phyloP scores from a whole-genome alignment of 768 basidiomycete species.

The Chalciporus piperatus region DNA sequence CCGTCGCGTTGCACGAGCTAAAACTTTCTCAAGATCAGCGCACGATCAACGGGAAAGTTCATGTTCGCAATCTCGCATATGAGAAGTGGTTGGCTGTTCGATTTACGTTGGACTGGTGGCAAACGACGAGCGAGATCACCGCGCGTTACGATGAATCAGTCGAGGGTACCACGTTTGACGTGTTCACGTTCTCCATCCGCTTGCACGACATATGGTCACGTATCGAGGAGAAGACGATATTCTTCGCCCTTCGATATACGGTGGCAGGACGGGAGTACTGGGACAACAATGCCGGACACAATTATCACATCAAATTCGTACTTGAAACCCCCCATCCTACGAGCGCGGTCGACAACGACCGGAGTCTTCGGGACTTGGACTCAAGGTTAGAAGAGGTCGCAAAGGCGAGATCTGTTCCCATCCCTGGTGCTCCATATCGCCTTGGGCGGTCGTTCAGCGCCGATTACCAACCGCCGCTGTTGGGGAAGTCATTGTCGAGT shows the following conservation, averaged over 20 bases:
- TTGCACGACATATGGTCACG: slow-evolving; percentile 74
- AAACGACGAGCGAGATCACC: slow-evolving; percentile 91
- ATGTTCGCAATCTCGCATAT: slow-evolving; percentile 83
- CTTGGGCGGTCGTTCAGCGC: slow-evolving; percentile 28
- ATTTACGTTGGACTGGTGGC: slow-evolving; percentile 94
- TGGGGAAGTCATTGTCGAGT: slow-evolving; percentile 42
- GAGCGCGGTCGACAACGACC: slow-evolving; percentile 36
- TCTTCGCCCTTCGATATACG: slow-evolving; percentile 71
- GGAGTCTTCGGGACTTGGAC: slow-evolving; percentile 58
- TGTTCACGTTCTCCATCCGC: slow-evolving; percentile 74
- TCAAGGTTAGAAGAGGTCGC: slow-evolving; percentile 67
- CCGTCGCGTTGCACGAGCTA: slow-evolving; percentile 56
- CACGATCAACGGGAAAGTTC: slow-evolving; percentile 67
- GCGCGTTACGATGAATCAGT: slow-evolving; percentile 59
- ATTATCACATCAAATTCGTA: slow-evolving; percentile 76
- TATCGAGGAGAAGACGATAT: slow-evolving; percentile 81
- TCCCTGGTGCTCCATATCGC: slow-evolving; percentile 10
- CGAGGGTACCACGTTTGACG: slow-evolving; percentile 47
- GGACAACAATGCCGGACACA: slow-evolving; percentile 84
- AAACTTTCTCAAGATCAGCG: slow-evolving; percentile 49
- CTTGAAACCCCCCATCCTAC: slow-evolving; percentile 22
- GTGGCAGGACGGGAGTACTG: slow-evolving; percentile 78
- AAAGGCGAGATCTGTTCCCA: slow-evolving; percentile 26
- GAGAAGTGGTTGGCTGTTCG: slow-evolving; percentile 85
- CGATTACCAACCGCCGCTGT: slow-evolving; percentile 18